phyloP scores from a whole-genome alignment of 2,329 filamentous ascomycete genomes.

The Claviceps arundinis region DNA sequence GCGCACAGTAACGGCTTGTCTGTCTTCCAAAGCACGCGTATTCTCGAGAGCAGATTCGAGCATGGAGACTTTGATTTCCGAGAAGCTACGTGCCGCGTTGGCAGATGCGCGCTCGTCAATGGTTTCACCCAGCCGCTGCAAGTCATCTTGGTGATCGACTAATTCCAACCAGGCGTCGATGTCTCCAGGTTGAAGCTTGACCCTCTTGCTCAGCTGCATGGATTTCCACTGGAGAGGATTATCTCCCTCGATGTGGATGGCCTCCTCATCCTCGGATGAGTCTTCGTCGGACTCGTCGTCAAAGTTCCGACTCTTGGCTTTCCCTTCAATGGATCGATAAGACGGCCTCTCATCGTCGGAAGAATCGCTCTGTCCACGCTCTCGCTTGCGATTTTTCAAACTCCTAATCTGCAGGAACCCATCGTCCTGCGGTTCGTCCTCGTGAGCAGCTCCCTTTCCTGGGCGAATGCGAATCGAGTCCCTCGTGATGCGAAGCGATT shows the following conservation, averaged over 20 bases:
- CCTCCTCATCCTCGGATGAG: constrained; percentile 25
- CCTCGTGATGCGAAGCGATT: constrained; percentile 22
- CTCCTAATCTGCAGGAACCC: constrained; percentile 36
- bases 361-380: constrained; percentile 20
- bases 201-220: constrained; percentile 46
- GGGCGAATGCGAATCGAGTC: constrained; percentile 27
- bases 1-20: constrained; percentile 49
- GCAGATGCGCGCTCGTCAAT: constrained; percentile 32
- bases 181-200: constrained; percentile 54
- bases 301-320: constrained; percentile 37
- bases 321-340: constrained; percentile 54
- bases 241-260: constrained; percentile 19
- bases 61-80: constrained; percentile 68
- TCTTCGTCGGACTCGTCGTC: constrained; percentile 38
- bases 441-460: constrained; percentile 10
- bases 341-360: constrained; percentile 37
- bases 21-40: constrained; percentile 29
- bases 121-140: constrained; percentile 40
- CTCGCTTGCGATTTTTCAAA: constrained; percentile 29
- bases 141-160: constrained; percentile 61
- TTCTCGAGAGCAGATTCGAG: constrained; percentile 63
- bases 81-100: constrained; percentile 54
- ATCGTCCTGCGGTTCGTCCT: constrained; percentile 16
- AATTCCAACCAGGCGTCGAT: constrained; percentile 63
- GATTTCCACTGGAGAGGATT: constrained; percentile 40